These are phyloP conservation scores for Cryptosporidium parvum DNA, from an alignment of 169 alveolate genomes.

Conservation along the genomic window DNA sequence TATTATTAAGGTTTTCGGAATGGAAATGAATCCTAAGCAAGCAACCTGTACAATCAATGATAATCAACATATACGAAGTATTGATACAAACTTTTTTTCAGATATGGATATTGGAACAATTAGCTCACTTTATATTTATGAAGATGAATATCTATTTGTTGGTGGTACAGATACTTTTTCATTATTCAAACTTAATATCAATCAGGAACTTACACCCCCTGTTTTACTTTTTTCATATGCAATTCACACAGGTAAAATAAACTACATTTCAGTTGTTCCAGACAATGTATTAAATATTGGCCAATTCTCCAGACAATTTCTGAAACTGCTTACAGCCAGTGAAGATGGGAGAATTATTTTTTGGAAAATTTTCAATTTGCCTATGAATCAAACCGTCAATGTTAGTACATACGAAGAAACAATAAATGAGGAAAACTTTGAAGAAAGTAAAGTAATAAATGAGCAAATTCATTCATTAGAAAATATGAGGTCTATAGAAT, in stretches of 20 bases:
- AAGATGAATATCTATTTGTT: conserved; percentile 45
- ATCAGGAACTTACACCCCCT: conserved; percentile 18
- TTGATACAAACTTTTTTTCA: conserved; percentile 55
- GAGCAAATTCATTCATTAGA: conserved; percentile 11
- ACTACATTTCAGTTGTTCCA: conserved; percentile 34
- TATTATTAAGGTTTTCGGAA: conserved; percentile 20
- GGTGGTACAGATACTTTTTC: conserved; percentile 44
- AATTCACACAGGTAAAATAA: conserved; percentile 56
- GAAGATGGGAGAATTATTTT: conserved; percentile 63
- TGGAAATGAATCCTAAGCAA: conserved; percentile 41
- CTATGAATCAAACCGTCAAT: background rate
- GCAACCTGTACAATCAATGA: conserved; percentile 40
- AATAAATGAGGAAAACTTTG: background rate
- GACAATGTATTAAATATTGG: conserved; percentile 10
- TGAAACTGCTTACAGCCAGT: conserved; percentile 46
- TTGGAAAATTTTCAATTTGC: conserved; percentile 39
- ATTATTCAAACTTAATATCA: conserved; percentile 12
- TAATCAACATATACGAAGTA: conserved; percentile 51
- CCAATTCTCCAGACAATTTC: background rate
- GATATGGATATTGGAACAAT: conserved; percentile 67
- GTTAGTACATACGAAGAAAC: background rate
- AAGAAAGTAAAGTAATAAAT: conserved; percentile 6
- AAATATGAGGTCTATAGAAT: conserved; percentile 8
- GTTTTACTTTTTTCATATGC: conserved; percentile 41
- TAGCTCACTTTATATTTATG: conserved; percentile 26